A percentile compares a stretch with the other conserved stretches of the same genome.
phyloP scores from a whole-genome alignment of 192 early-diverging fungal species.

The Backusella luteola region DNA sequence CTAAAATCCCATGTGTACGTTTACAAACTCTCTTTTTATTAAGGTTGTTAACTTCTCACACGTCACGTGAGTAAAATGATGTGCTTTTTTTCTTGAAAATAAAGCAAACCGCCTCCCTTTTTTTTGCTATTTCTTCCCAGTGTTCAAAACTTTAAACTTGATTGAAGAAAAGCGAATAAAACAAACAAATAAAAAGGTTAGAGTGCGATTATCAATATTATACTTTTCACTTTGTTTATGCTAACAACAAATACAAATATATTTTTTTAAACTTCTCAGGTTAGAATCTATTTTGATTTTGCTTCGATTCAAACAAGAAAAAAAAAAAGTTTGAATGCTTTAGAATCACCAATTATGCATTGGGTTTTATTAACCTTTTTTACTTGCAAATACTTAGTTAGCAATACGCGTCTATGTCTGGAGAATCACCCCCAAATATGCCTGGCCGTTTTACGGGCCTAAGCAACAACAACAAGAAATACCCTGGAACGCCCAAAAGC shows the following conservation, averaged over 20 bases:
- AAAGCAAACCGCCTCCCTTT: not conserved
- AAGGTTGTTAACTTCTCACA: not conserved
- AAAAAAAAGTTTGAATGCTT: not conserved
- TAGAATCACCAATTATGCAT: not conserved
- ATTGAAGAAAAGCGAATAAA: not conserved
- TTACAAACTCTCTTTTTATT: no score
- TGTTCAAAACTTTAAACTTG: not conserved
- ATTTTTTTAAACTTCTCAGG: not conserved
- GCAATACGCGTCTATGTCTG: constrained; percentile 12
- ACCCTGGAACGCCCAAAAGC: constrained; percentile 11
- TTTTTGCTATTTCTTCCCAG: not conserved
- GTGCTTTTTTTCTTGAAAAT: not conserved
- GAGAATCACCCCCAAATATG: constrained; percentile 10
- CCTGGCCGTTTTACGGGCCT: not conserved
- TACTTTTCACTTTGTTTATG: not conserved
- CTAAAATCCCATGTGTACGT: no score
- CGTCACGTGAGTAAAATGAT: not conserved
- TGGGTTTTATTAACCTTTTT: not conserved
- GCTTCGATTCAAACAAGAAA: not conserved
- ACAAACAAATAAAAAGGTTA: not conserved
- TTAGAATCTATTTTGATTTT: not conserved
- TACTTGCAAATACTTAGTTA: not conserved
- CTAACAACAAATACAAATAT: not conserved
- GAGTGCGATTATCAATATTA: not conserved
- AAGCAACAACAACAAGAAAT: constrained; percentile 12